phyloP scores from a whole-genome alignment of 2,329 filamentous ascomycete genomes.

The Cladosporium velox region DNA sequence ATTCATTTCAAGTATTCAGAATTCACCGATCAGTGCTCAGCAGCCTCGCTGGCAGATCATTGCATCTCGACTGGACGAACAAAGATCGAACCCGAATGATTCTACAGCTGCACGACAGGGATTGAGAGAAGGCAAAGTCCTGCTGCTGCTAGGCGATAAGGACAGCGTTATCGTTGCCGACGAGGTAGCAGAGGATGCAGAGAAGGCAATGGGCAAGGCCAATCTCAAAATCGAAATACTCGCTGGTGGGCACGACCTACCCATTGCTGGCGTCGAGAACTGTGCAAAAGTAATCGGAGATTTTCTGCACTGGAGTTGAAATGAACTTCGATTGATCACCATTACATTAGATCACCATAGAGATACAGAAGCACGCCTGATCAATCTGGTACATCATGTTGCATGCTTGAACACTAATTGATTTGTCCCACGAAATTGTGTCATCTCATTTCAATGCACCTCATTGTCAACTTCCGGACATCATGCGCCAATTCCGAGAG shows the following conservation, averaged over 20 bases:
- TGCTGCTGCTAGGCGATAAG: constrained; percentile 65
- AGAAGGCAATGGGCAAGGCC: constrained; percentile 55
- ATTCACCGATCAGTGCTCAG: constrained; percentile 69
- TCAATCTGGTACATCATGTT: neutral
- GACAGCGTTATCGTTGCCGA: constrained; percentile 68
- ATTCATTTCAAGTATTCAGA: constrained; percentile 69
- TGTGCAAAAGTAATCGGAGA: constrained; percentile 56
- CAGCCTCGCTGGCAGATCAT: constrained; percentile 64
- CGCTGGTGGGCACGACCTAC: constrained; percentile 69
- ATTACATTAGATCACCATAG: neutral
- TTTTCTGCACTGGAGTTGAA: constrained; percentile 4
- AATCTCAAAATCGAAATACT: constrained; percentile 61
- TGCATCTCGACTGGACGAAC: constrained; percentile 50
- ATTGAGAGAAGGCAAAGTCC: constrained; percentile 54
- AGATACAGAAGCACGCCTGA: neutral
- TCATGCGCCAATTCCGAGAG: neutral
- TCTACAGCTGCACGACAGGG: constrained; percentile 30
- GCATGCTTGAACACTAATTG: neutral
- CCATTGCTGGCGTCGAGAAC: constrained; percentile 61
- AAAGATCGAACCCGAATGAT: constrained; percentile 38
- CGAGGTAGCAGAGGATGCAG: constrained; percentile 65
- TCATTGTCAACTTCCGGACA: neutral
- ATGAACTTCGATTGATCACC: neutral
- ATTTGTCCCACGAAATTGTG: neutral
- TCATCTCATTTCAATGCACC: neutral